A percentile compares a stretch with the other conserved stretches of the same genome.
Evolutionary conservation across 345 rosid species (phyloP).

Genomic region (Excoecaria agallocha): DNA sequence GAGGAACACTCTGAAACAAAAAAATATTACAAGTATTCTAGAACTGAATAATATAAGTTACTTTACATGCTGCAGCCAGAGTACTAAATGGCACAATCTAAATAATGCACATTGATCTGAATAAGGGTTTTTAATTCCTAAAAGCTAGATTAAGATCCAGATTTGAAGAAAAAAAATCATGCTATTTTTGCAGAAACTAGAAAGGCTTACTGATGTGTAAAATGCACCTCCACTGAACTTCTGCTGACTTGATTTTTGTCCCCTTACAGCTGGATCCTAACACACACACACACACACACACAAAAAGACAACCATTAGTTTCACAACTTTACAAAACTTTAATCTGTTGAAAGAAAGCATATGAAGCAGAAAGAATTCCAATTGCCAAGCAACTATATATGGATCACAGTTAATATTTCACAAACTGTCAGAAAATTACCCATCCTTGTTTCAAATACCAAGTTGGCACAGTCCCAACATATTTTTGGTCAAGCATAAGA

Average conservation of each 20-base stretch:
- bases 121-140: background rate
- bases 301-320: background rate
- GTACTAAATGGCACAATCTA: background rate
- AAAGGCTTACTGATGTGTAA: slow-evolving; percentile 47
- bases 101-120: background rate
- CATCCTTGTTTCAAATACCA: background rate
- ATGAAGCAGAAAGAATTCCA: background rate
- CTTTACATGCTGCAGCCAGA: background rate
- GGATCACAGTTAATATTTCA: background rate
- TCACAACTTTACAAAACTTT: background rate
- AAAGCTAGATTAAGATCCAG: background rate
- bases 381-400: background rate
- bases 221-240: slow-evolving; percentile 49
- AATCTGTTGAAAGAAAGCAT: slow-evolving; percentile 5
- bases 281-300: background rate
- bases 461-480: background rate
- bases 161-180: background rate
- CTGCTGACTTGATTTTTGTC: slow-evolving; percentile 41
- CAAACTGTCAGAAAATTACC: background rate
- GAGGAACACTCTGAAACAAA: slow-evolving; percentile 25
- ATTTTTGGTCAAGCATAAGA: background rate
- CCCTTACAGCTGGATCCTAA: slow-evolving; percentile 53
- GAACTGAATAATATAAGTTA: background rate
- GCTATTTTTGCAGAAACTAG: background rate
- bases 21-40: background rate